phyloP scores from a whole-genome alignment of 148 eudicot genomes.

The Heliosperma pusillum region DNA sequence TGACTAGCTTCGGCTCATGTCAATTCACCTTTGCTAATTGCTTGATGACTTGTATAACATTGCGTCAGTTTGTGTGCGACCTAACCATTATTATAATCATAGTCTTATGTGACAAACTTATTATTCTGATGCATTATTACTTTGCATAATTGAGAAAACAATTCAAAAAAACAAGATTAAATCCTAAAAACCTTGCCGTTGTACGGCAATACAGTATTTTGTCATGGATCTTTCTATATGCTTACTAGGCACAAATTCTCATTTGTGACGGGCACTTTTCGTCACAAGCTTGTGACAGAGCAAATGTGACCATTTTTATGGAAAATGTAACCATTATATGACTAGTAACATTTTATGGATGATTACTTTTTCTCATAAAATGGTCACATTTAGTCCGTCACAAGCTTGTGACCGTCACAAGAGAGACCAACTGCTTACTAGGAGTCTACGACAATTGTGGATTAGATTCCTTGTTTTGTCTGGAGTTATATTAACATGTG shows the following conservation, averaged over 20 bases:
- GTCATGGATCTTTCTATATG: not conserved
- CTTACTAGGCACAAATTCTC: too few relatives aligned
- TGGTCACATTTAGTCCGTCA: too few relatives aligned
- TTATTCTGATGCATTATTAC: constrained; percentile 8
- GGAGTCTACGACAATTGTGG: not conserved
- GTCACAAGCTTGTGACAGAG: too few relatives aligned
- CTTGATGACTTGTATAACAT: constrained; percentile 10
- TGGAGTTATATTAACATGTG: constrained; percentile 5
- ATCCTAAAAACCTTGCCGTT: not conserved
- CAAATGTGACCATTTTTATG: too few relatives aligned
- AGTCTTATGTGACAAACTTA: constrained; percentile 17
- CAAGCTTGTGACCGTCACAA: too few relatives aligned
- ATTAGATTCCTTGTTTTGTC: not conserved
- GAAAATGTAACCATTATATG: too few relatives aligned
- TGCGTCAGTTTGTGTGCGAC: constrained; percentile 5
- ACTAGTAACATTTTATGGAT: too few relatives aligned
- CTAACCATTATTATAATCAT: not conserved
- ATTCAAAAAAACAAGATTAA: not conserved
- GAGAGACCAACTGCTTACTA: too few relatives aligned
- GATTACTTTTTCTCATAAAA: too few relatives aligned
- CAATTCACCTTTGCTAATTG: constrained; percentile 7
- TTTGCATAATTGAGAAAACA: constrained; percentile 5
- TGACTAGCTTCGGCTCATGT: constrained; percentile 7
- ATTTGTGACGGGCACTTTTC: too few relatives aligned
- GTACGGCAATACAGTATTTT: constrained; percentile 7